Percentiles rank a stretch among this genome's conserved stretches.
Conservation (phyloP, 345 rosid species). For the Populus euphratica region DNA sequence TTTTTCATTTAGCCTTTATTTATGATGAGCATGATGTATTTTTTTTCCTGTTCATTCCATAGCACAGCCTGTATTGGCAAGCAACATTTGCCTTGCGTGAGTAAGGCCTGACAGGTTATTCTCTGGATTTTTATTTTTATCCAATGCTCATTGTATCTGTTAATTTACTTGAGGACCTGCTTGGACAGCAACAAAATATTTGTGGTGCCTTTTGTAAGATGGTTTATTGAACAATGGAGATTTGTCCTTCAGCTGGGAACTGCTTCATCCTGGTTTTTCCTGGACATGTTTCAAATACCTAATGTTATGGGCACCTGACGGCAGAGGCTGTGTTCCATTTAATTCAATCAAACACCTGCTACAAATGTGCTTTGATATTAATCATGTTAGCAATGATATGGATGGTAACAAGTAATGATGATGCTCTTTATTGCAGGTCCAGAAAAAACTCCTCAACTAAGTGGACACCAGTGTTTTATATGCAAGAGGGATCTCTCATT, state of each 20-base stretch:
- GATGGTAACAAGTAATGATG: neutral
- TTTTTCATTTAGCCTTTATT: neutral
- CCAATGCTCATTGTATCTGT: neutral
- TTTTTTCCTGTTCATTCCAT: neutral
- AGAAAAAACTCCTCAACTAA: slow-evolving; percentile 13
- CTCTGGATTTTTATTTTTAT: neutral
- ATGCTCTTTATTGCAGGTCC: slow-evolving; percentile 15
- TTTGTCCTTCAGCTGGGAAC: neutral
- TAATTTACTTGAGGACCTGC: neutral
- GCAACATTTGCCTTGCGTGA: neutral
- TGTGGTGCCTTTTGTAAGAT: neutral
- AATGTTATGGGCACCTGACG: neutral
- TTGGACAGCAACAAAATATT: neutral
- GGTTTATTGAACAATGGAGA: neutral
- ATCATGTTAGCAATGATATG: neutral
- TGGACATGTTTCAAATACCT: neutral
- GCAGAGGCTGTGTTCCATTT: too few relatives aligned
- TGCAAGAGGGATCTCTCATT: slow-evolving; percentile 24
- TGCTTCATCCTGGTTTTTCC: neutral
- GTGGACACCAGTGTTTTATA: slow-evolving; percentile 10
- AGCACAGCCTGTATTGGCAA: neutral
- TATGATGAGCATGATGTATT: neutral
- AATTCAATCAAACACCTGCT: neutral
- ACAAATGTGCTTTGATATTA: neutral
- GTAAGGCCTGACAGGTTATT: neutral